These are phyloP conservation scores for Exophiala sp. DNA, from an alignment of 2,329 filamentous ascomycete species.

Conservation along the genomic window DNA sequence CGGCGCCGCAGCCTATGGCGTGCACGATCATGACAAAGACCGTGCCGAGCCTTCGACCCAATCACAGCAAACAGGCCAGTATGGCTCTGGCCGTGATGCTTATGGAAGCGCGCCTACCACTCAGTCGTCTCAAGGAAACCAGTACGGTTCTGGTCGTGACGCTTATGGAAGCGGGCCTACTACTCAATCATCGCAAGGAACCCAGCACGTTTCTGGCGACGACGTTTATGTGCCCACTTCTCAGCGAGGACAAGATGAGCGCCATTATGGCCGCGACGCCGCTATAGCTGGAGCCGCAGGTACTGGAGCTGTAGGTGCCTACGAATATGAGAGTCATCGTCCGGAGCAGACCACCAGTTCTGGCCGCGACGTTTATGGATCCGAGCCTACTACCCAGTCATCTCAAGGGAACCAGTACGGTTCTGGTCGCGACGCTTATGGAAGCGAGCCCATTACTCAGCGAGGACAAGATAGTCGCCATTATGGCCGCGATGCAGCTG, in stretches of 20 bases:
- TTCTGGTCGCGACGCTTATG: too few relatives aligned
- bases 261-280: neutral
- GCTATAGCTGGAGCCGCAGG: neutral
- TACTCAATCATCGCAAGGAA: neutral
- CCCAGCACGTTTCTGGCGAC: too few relatives aligned
- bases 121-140: slow-evolving; percentile 1
- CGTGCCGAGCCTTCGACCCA: neutral
- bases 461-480: neutral
- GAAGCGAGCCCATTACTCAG: too few relatives aligned
- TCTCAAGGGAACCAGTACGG: too few relatives aligned
- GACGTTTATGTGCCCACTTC: too few relatives aligned
- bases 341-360: neutral
- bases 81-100: too few relatives aligned
- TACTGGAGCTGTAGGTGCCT: neutral
- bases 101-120: neutral
- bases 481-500: neutral
- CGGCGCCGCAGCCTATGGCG: neutral
- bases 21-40: neutral
- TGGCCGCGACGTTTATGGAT: too few relatives aligned
- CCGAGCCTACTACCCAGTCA: too few relatives aligned
- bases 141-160: slow-evolving; percentile 14
- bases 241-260: neutral
- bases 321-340: neutral
- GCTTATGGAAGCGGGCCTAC: slow-evolving; percentile 8
- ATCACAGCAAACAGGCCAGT: too few relatives aligned